phyloP scores from a whole-genome alignment of 2,329 filamentous ascomycete species.

The Fusarium nisikadoi region DNA sequence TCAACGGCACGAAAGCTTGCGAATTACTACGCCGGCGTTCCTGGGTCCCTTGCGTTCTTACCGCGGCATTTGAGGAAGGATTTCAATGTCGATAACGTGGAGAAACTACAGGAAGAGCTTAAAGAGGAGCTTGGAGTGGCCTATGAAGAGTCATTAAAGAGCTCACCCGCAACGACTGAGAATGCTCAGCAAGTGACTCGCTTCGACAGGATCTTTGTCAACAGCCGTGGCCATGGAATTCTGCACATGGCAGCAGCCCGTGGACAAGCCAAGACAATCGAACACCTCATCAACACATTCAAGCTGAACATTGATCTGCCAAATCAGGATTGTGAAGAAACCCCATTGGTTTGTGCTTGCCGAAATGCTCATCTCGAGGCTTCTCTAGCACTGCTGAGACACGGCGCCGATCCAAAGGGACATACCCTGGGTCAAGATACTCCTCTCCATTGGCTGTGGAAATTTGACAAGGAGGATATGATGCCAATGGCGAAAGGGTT shows the following conservation, averaged over 20 bases:
- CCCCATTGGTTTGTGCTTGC: neutral
- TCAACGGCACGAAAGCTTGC: neutral
- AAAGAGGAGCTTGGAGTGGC: neutral
- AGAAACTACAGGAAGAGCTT: neutral
- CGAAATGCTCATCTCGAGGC: neutral
- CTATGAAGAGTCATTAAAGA: neutral
- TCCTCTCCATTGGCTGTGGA: neutral
- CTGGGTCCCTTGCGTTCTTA: neutral
- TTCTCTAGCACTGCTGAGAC: neutral
- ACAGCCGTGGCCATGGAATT: neutral
- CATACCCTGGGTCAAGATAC: neutral
- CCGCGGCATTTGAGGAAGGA: neutral
- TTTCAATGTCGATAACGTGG: neutral
- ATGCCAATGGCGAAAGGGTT: neutral
- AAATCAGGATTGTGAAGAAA: neutral
- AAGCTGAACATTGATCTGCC: neutral
- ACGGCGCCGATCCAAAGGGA: neutral
- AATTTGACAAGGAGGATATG: neutral
- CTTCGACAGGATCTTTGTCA: neutral
- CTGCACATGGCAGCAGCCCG: neutral
- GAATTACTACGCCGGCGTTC: neutral
- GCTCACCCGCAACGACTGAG: accelerated
- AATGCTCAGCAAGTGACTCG: accelerated
- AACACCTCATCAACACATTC: neutral
- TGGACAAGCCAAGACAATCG: neutral